Base-by-base conservation (phyloP, 176 grass and related monocot genomes). In the Puya raimondii region DNA sequence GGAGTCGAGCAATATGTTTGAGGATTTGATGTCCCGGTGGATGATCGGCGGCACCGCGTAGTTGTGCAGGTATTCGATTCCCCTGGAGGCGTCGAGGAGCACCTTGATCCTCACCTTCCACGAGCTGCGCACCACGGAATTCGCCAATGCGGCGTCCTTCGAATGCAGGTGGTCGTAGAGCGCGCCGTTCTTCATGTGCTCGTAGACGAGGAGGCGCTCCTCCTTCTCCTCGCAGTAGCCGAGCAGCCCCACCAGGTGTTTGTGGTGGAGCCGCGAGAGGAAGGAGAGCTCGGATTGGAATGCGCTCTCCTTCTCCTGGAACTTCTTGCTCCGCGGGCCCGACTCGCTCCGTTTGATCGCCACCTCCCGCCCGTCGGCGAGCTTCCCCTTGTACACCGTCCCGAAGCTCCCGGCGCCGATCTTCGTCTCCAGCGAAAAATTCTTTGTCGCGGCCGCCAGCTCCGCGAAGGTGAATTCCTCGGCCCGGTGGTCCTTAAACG, bases 11-110 rank as follows among this genome's bases (percentile, higher is more conserved):
- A 99, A 57, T 50, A 99, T 99, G 79, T 99, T 99, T 25, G 95
- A 94, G 7, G 95, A 99, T 68, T 99, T 99, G 72, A 99, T 99
- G 82, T 99, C 90, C 65, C 95, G 80, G 85, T 99, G 95, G 80
- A 99, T 99, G 78, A 94, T 94, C 12, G 95, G 90, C 63, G 95
- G 95, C 25, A 94, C 95, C 12, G 95, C 95, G 79, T 99, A 94
- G 74, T 88, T 91, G 79, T 99, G 95, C 29, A 99, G 80, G 76
- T 99, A 99, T 61, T 99, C 90, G 76, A 99, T 94, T 11, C 95
- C 95, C 1, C 89, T 74, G 0, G 95, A 78, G 29, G 95, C 95
- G 63, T 99, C 95, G 11, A 94, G 72, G 0, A 99, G 80, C 69
- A 99, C 73, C 80, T 88, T 94, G 20, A 99, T 78, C 8, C 90